Conservation (phyloP, 2,329 filamentous ascomycete species). For the Paraphaeosphaeria minitans region DNA sequence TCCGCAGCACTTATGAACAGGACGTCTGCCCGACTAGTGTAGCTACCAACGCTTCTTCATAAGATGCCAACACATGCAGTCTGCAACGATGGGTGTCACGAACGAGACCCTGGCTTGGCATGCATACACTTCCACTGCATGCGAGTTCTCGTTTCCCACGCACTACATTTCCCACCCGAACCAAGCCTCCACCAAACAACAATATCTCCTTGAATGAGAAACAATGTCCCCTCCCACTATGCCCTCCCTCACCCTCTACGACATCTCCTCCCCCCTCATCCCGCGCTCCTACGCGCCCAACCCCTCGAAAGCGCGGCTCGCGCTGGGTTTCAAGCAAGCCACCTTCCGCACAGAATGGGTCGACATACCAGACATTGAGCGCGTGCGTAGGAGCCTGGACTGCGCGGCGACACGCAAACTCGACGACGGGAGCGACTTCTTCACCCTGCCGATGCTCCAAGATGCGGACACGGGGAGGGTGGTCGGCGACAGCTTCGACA, state of each 20-base stretch:
- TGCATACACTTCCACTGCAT: not conserved
- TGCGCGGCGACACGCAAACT: constrained; percentile 57
- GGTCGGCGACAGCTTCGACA: constrained; percentile 69
- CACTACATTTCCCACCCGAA: too few relatives aligned
- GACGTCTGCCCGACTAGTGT: not conserved
- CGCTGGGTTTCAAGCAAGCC: too few relatives aligned
- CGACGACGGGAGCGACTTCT: constrained; percentile 61
- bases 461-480: constrained; percentile 10
- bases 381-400: constrained; percentile 54
- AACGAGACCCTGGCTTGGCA: not conserved
- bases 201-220: too few relatives aligned
- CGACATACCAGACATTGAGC: constrained; percentile 57
- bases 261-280: constrained; percentile 51
- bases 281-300: constrained; percentile 54
- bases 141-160: not conserved
- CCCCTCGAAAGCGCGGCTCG: constrained; percentile 55
- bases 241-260: constrained; percentile 52
- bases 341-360: constrained; percentile 56
- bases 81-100: not conserved
- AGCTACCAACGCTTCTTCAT: not conserved
- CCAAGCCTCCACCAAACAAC: too few relatives aligned
- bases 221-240: too few relatives aligned
- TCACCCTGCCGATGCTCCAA: constrained; percentile 63
- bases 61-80: not conserved
- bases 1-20: not conserved